Evolutionary conservation across 1,284 basidiomycete species (phyloP), one percentile per base, ranked within the genome.

Genomic region (Apiotrichum laibachii): DNA sequence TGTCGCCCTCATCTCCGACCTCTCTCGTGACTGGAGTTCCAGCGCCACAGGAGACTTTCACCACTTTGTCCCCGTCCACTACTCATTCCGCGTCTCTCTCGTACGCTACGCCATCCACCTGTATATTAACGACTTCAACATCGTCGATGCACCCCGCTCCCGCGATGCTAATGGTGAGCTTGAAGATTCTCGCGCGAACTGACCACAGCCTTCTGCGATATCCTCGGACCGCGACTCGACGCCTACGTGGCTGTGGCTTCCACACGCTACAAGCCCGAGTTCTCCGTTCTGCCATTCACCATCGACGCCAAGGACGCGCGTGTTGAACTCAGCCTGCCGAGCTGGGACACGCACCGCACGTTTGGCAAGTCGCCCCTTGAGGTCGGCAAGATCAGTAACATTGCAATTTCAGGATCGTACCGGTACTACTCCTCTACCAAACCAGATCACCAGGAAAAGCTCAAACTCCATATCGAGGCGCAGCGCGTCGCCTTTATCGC

Each of bases 121-220:
- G n/a, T 92, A 89, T 71, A 85, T 89, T 60, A 97, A 96, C 71
- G 93, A 97, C 73, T 90, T 92, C 70, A 96, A 97, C 72, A 91
- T 97, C 71, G 89, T 97, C 58, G 91, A 94, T 79, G 88, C 88
- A 63, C 91, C 92, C 1, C 78, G 87, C 33, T 81, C 86, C 51
- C 81, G 80, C 55, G 87, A 91, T 19, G 87, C 89, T 64, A 96
- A 96, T 73, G 86, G 92, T 90, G 68, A 56, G 55, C 18, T 42
- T 11, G 5, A 15, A 9, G 0, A 22, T 12, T 8, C 21, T 33
- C 13, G 6, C 1, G 39, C 13, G 9, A n/a, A n/a, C 22, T 62
- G 22, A 61, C 59, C 15, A 39, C 45, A 93, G 92, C 88, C n/a
- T 77, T 93, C 57, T 77, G 94, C 35, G 86, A 84, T 21, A 67